phyloP scores from a whole-genome alignment of 2,329 filamentous ascomycete species.

The Colletotrichum sublineola region DNA sequence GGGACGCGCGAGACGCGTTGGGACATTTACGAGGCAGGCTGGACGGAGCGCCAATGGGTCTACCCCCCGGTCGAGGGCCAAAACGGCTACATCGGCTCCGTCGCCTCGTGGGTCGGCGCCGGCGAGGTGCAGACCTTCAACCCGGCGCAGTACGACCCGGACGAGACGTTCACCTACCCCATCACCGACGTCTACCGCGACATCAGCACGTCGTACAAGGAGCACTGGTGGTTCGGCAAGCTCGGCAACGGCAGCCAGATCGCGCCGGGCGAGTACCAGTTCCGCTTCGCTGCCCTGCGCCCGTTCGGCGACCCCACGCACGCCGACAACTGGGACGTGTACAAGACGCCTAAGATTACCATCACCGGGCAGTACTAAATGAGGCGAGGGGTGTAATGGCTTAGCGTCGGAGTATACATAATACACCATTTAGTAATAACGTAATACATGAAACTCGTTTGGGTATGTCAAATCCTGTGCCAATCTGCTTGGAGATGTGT shows the following conservation, averaged over 20 bases:
- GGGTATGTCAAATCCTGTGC: too few species aligned
- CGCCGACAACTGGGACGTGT: slow-evolving; percentile 59
- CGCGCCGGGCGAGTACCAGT: slow-evolving; percentile 55
- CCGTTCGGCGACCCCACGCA: slow-evolving; percentile 57
- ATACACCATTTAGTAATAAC: too few species aligned
- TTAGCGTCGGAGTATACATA: too few species aligned
- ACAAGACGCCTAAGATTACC: slow-evolving; percentile 51
- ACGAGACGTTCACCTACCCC: slow-evolving; percentile 48
- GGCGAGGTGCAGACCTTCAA: slow-evolving; percentile 43
- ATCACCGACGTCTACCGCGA: slow-evolving; percentile 44
- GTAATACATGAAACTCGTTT: too few species aligned
- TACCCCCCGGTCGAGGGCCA: slow-evolving; percentile 48
- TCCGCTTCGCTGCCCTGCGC: slow-evolving; percentile 57
- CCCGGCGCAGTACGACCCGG: slow-evolving; percentile 44
- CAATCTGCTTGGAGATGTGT: too few species aligned
- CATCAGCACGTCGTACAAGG: slow-evolving; percentile 28
- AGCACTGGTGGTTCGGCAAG: slow-evolving; percentile 59
- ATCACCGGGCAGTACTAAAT: slow-evolving; percentile 47
- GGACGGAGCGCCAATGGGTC: slow-evolving; percentile 47
- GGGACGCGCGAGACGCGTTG: slow-evolving; percentile 44
- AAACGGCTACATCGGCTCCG: slow-evolving; percentile 49
- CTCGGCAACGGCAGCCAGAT: slow-evolving; percentile 59
- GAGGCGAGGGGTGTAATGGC: too few species aligned
- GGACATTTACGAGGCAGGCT: slow-evolving; percentile 47
- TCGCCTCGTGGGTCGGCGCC: slow-evolving; percentile 46